phyloP scores from a whole-genome alignment of 2,329 filamentous ascomycete species.

The Diaporthe sp. region DNA sequence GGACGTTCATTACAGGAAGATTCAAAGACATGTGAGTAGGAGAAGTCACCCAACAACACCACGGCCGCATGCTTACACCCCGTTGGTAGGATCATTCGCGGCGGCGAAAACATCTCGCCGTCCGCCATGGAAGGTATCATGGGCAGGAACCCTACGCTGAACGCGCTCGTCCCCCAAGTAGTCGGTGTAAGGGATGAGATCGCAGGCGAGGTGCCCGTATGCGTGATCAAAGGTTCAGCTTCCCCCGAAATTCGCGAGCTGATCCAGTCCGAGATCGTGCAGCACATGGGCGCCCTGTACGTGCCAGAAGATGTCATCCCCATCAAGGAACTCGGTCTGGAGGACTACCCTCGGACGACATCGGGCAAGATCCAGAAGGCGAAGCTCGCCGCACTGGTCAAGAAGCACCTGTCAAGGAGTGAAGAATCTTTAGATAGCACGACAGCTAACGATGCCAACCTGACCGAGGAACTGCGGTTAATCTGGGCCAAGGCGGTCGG shows the following conservation, averaged over 20 bases:
- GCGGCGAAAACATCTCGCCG: constrained; percentile 31
- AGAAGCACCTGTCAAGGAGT: constrained; percentile 1
- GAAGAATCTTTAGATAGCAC: not conserved
- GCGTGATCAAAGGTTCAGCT: constrained; percentile 15
- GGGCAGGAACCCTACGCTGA: constrained; percentile 13
- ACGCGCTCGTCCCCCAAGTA: constrained; percentile 12
- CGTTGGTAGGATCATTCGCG: constrained; percentile 25
- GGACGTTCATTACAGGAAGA: constrained; percentile 20
- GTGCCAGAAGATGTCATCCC: constrained; percentile 31
- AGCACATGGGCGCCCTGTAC: constrained; percentile 31
- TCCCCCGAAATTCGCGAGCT: constrained; percentile 21
- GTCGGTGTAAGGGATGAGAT: constrained; percentile 26
- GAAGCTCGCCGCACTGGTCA: constrained; percentile 13
- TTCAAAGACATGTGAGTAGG: constrained; percentile 29
- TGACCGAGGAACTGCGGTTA: constrained; percentile 16
- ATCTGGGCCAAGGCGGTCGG: constrained; percentile 35
- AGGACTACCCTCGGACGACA: constrained; percentile 28
- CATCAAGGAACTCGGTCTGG: constrained; percentile 13
- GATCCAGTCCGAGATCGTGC: constrained; percentile 24
- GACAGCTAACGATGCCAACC: not conserved
- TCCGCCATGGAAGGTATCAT: constrained; percentile 19
- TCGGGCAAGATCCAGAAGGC: constrained; percentile 31
- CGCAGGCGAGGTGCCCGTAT: constrained; percentile 27
- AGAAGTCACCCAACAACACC: not conserved
- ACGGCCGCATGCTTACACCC: not conserved